Evolutionary conservation across 257 asterid species (phyloP).

Genomic region (Verbascum thapsus): DNA sequence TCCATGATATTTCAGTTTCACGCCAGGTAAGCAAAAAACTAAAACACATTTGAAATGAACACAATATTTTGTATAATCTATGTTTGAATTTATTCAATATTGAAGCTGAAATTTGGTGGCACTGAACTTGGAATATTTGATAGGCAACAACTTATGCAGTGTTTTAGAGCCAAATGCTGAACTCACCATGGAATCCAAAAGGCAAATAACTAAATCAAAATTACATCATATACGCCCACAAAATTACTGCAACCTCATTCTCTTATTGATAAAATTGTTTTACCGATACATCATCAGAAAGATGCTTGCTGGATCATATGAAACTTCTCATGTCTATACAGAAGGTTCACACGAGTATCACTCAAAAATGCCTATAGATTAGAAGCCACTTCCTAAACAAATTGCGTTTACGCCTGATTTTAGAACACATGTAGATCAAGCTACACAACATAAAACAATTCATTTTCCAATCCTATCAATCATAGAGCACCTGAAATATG

Average conservation of each 20-base stretch:
- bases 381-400: background rate
- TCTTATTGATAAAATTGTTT: background rate
- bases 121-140: background rate
- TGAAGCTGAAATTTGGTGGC: background rate
- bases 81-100: background rate
- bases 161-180: background rate
- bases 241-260: background rate
- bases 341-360: background rate
- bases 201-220: background rate
- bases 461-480: slow-evolving; percentile 3
- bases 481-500: background rate
- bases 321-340: background rate
- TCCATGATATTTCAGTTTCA: background rate
- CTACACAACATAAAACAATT: background rate
- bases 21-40: background rate
- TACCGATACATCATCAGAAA: background rate
- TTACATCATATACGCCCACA: background rate
- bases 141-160: background rate
- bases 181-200: background rate
- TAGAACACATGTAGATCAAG: background rate
- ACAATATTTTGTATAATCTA: background rate
- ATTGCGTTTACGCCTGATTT: background rate
- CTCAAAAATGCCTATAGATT: background rate
- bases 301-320: background rate
- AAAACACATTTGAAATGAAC: background rate